Evolutionary conservation across 352 stramenopile genomes (phyloP).

Genomic region (Pythium insidiosum): DNA sequence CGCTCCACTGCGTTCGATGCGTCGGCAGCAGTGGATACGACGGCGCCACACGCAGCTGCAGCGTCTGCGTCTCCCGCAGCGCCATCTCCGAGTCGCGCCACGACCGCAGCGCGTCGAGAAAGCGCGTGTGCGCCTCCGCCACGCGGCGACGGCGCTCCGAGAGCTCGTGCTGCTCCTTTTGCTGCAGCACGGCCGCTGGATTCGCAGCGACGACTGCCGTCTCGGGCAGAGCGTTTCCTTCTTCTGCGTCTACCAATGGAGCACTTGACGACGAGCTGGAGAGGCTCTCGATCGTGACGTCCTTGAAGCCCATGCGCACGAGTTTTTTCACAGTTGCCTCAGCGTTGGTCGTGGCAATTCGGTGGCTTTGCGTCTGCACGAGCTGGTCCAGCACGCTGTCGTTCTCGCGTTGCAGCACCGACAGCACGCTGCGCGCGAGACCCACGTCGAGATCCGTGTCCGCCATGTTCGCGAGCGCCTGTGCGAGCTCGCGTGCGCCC

Average conservation of each 20-base stretch:
- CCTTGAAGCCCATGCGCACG: constrained; percentile 57
- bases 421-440: constrained; percentile 28
- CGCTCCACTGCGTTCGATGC: constrained; percentile 52
- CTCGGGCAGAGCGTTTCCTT: not conserved
- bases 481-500: constrained; percentile 37
- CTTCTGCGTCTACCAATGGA: not conserved
- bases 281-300: not conserved
- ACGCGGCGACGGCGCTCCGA: constrained; percentile 40
- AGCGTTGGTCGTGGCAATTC: constrained; percentile 37
- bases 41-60: constrained; percentile 32
- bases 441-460: constrained; percentile 63
- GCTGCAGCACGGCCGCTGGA: constrained; percentile 27
- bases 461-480: constrained; percentile 42
- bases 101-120: constrained; percentile 57
- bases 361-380: constrained; percentile 24
- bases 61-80: constrained; percentile 37
- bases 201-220: constrained; percentile 7
- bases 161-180: constrained; percentile 49
- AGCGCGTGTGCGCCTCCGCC: constrained; percentile 34
- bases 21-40: constrained; percentile 35
- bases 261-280: not conserved
- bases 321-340: constrained; percentile 34
- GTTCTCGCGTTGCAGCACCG: constrained; percentile 30
- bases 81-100: constrained; percentile 71
- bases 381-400: constrained; percentile 32